A percentile compares a stretch with the other conserved stretches of the same genome.
These are phyloP conservation scores for Stagonosporopsis vannaccii DNA, from an alignment of 2,329 filamentous ascomycete species.

Conservation along the genomic window DNA sequence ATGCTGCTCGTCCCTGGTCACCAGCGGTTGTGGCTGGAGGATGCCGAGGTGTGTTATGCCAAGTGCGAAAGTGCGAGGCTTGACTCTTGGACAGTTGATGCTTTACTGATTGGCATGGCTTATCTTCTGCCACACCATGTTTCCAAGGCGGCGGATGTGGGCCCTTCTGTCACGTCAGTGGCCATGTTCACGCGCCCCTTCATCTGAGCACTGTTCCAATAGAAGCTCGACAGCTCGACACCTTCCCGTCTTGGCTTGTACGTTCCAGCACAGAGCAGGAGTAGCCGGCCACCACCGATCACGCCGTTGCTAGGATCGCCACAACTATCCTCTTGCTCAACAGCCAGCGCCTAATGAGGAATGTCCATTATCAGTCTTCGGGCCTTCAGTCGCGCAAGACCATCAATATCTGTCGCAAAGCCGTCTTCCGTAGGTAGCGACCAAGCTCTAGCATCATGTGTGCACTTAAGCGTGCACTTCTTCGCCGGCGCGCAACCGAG, in stretches of 20 bases:
- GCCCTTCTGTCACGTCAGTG: conserved; percentile 12
- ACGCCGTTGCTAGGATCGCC: conserved; percentile 15
- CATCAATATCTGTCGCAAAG: conserved; percentile 14
- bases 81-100: conserved; percentile 24
- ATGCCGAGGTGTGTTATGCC: conserved; percentile 30
- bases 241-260: conserved; percentile 12
- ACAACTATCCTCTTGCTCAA: conserved; percentile 4
- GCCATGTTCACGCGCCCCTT: conserved; percentile 12
- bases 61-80: conserved; percentile 38
- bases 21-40: conserved; percentile 32
- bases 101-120: conserved; percentile 33
- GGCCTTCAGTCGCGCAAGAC: conserved; percentile 21
- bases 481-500: conserved; percentile 31
- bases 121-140: conserved; percentile 25
- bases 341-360: conserved; percentile 9
- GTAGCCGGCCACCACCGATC: conserved; percentile 5
- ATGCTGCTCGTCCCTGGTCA: conserved; percentile 12
- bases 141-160: conserved; percentile 1
- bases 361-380: conserved; percentile 5
- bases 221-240: conserved; percentile 8
- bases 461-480: conserved; percentile 6
- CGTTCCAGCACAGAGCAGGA: conserved; percentile 8
- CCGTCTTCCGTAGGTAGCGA: conserved; percentile 4
- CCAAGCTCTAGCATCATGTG: conserved; percentile 16
- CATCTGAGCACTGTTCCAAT: conserved; percentile 13